Base-by-base conservation (phyloP, 2,329 filamentous ascomycete species). In the Sporothrix mexicana region DNA sequence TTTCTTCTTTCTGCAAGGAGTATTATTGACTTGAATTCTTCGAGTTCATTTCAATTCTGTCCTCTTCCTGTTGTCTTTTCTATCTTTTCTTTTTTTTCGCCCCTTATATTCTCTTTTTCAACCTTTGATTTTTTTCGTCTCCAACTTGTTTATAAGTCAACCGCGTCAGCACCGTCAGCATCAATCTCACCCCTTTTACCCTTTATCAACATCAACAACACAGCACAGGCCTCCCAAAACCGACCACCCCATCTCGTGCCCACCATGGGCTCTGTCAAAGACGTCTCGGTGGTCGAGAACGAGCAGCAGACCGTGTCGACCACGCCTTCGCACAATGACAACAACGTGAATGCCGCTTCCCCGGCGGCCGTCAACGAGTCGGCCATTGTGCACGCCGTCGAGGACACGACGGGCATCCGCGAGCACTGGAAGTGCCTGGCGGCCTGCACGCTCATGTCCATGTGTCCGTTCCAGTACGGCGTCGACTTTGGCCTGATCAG, bases 401-500 rank as follows among this genome's bases (percentile, higher is more conserved):
- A 72, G 17, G 72, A 77, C 36, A 70, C 59, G 8, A 77, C 77
- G 25, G 71, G 73, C 36, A 75, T 81, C 4, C 76, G 73, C 30
- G 76, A 78, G 36, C 79, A 81, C 72, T 80, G 78, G 78, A 80
- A 78, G 53, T 79, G 78, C 17, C 76, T 80, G 4, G 75, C 76
- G 1, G 85, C 85, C 25, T 86, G 85, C 72, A 83, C 83, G 0
- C 78, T 87, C 0, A 81, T 86, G 17, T 83, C 84, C 3, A 82
- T 86, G 78, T 84, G 82, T 25, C 84, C 85, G 0, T 87, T 87
- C 74, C 85, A 87, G 73, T 87, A 87, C 77, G 85, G 85, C 41
- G 79, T 85, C 59, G 77, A 87, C 74, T 72, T 72, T 64, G 71
- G 71, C 30, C 51, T 57, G n/a, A 72, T 72, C n/a, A 69, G 64